Conservation (phyloP, 2,329 filamentous ascomycete genomes). For the Colletotrichum horii region DNA sequence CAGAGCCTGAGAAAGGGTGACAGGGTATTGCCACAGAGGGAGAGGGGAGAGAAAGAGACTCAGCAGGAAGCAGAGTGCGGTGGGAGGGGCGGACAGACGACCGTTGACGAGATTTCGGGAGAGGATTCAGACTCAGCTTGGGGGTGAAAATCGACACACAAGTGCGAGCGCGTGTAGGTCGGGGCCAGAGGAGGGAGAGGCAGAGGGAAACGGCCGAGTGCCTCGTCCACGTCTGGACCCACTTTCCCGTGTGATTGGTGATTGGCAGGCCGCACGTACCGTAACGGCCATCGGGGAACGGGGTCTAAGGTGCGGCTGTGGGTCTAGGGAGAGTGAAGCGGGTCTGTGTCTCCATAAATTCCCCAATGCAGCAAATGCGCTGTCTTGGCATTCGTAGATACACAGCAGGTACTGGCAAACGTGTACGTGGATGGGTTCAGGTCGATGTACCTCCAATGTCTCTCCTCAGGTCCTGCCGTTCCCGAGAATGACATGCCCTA, state of each 20-base stretch:
- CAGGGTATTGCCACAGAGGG: background rate
- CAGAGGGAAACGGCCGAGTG: constrained; percentile 10
- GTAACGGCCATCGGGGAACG: background rate
- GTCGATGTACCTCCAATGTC: background rate
- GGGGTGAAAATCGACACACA: background rate
- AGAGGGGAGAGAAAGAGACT: background rate
- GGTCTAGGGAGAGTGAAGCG: background rate
- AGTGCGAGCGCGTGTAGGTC: background rate
- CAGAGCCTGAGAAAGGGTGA: background rate
- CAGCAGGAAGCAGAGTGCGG: background rate
- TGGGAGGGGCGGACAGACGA: background rate
- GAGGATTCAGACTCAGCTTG: background rate
- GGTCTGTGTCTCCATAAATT: background rate
- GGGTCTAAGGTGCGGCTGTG: background rate
- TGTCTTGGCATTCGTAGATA: background rate
- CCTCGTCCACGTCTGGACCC: background rate
- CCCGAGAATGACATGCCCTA: background rate
- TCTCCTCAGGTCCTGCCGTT: background rate
- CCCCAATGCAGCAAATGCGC: background rate
- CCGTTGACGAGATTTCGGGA: background rate
- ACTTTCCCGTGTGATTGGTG: constrained; percentile 6
- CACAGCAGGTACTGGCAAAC: background rate
- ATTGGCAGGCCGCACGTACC: background rate
- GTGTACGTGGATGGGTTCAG: too few species aligned
- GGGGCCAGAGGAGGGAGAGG: background rate